Evolutionary conservation across 1,139 yeast species (phyloP).

Genomic region (Komagataea norvegica): DNA sequence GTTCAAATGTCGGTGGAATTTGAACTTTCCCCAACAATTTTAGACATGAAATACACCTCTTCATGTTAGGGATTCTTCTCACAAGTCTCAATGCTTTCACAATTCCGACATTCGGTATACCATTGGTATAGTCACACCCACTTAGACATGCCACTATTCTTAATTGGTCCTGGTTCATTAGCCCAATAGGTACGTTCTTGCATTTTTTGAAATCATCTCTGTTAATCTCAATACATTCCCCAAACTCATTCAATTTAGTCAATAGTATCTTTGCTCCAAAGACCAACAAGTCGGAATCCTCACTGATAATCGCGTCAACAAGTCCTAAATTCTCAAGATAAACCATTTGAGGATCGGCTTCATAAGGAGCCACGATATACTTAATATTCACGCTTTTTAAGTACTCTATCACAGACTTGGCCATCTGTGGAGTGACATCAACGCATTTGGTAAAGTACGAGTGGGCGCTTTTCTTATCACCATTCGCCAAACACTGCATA

Average conservation of each 20-base stretch:
- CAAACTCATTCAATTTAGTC: conserved; percentile 77
- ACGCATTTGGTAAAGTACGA: conserved; percentile 74
- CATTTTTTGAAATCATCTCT: conserved; percentile 46
- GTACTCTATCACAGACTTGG: conserved; percentile 74
- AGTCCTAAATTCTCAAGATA: conserved; percentile 70
- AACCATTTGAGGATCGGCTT: conserved; percentile 97
- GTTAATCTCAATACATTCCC: conserved; percentile 66
- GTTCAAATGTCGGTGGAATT: conserved; percentile 54
- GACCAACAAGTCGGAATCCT: conserved; percentile 87
- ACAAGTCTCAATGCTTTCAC: conserved; percentile 69
- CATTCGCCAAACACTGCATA: conserved; percentile 41
- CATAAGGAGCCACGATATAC: conserved; percentile 94
- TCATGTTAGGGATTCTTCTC: conserved; percentile 45
- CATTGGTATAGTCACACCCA: conserved; percentile 95
- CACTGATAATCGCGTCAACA: conserved; percentile 86
- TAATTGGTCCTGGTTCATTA: conserved; percentile 52
- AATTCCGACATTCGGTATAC: conserved; percentile 77
- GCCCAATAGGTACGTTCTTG: conserved; percentile 42
- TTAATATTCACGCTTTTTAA: conserved; percentile 55
- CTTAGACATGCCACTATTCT: conserved; percentile 79
- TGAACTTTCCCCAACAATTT: conserved; percentile 55
- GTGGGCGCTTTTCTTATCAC: conserved; percentile 57
- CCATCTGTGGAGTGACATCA: conserved; percentile 88
- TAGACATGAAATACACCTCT: conserved; percentile 52
- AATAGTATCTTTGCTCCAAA: conserved; percentile 78